Percentiles rank a stretch among this genome's conserved stretches.
These are phyloP conservation scores for Colletotrichum sp. DNA, from an alignment of 2,329 filamentous ascomycete species.

Conservation along the genomic window DNA sequence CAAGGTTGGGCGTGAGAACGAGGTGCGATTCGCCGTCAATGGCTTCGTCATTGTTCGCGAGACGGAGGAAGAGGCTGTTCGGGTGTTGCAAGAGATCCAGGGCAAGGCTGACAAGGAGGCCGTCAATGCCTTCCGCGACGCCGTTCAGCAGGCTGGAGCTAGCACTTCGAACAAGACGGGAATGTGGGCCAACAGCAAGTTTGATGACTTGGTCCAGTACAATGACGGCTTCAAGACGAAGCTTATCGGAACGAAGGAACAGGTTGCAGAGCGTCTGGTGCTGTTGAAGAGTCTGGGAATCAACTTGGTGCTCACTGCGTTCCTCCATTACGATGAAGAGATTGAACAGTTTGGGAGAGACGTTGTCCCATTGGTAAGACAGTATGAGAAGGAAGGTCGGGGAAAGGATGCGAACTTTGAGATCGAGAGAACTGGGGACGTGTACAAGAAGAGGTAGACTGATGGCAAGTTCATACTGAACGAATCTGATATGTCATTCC, in stretches of 20 bases:
- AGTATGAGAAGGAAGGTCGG: conserved; percentile 50
- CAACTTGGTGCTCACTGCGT: conserved; percentile 49
- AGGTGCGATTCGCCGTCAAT: conserved; percentile 55
- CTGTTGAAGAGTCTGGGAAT: conserved; percentile 50
- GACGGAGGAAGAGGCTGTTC: conserved; percentile 54
- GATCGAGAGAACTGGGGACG: conserved; percentile 50
- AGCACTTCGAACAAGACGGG: conserved; percentile 51
- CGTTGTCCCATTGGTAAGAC: conserved; percentile 51
- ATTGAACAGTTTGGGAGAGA: conserved; percentile 53
- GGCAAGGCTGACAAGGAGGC: conserved; percentile 57
- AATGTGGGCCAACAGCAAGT: conserved; percentile 58
- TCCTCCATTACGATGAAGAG: conserved; percentile 58
- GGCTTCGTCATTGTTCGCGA: conserved; percentile 55
- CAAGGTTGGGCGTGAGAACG: conserved; percentile 42
- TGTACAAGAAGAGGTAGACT: conserved; percentile 37
- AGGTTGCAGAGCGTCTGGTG: conserved; percentile 54
- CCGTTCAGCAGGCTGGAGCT: conserved; percentile 54
- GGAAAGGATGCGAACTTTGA: conserved; percentile 52
- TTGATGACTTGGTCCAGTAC: conserved; percentile 59
- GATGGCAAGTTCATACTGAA: not conserved
- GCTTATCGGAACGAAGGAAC: conserved; percentile 55
- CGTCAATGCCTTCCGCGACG: conserved; percentile 52
- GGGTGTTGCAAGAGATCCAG: conserved; percentile 55
- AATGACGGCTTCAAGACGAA: conserved; percentile 63
- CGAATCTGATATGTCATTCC: not conserved